These are phyloP conservation scores for Atkinsonella hypoxylon DNA, from an alignment of 2,329 filamentous ascomycete species.

Conservation along the genomic window DNA sequence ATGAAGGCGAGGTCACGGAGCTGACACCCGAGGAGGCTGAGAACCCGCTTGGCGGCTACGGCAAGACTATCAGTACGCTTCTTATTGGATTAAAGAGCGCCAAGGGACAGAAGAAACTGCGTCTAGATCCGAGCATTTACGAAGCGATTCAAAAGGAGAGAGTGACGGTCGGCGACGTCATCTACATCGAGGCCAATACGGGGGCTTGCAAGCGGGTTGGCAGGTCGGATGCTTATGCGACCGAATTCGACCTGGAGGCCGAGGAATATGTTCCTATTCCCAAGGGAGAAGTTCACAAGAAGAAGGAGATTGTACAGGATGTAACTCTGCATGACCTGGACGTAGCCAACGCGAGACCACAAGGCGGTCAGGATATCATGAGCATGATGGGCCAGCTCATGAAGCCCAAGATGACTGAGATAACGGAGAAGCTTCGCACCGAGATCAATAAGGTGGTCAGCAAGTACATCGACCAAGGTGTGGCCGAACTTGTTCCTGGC, in stretches of 20 bases:
- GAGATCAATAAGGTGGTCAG: slow-evolving; percentile 99
- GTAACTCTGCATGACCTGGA: slow-evolving; percentile 95
- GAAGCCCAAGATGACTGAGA: slow-evolving; percentile 99
- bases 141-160: slow-evolving; percentile 98
- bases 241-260: slow-evolving; percentile 95
- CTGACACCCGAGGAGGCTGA: slow-evolving; percentile 95
- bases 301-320: slow-evolving; percentile 99
- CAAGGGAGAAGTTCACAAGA: slow-evolving; percentile 98
- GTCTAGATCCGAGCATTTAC: slow-evolving; percentile 95
- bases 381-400: slow-evolving; percentile 99
- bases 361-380: slow-evolving; percentile 98
- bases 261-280: slow-evolving; percentile 98
- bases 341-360: slow-evolving; percentile 85
- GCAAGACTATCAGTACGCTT: slow-evolving; percentile 92
- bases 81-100: slow-evolving; percentile 91
- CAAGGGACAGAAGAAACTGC: slow-evolving; percentile 94
- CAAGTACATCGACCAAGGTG: slow-evolving; percentile 96
- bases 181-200: slow-evolving; percentile 99
- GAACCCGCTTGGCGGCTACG: slow-evolving; percentile 92
- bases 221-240: slow-evolving; percentile 90
- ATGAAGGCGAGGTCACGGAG: slow-evolving; percentile 97
- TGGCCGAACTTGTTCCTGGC: slow-evolving; percentile 94
- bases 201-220: slow-evolving; percentile 96
- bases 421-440: slow-evolving; percentile 87
- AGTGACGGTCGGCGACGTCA: slow-evolving; percentile 89